A percentile compares a stretch with the other conserved stretches of the same genome.
These are phyloP conservation scores for Sextonia rubra DNA, from an alignment of 164 flowering plant genomes.

Conservation along the genomic window DNA sequence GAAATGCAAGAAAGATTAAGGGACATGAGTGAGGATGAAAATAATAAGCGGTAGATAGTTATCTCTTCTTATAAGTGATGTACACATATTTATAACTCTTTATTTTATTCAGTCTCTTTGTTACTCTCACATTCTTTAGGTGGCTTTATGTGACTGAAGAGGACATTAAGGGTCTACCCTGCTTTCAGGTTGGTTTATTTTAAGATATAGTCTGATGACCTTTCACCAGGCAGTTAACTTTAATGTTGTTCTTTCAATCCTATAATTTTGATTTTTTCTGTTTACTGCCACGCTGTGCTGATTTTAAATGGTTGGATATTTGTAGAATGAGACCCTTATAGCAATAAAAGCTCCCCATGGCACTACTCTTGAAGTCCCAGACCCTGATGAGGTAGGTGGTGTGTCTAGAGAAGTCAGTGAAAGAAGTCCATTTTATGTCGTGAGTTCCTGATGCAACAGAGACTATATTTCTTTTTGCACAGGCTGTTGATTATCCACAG, in stretches of 20 bases:
- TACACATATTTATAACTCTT: background rate
- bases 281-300: background rate
- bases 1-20: conserved; percentile 88
- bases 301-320: conserved; percentile 12
- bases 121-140: conserved; percentile 27
- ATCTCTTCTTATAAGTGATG: background rate
- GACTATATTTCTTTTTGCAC: conserved; percentile 6
- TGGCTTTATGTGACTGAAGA: conserved; percentile 96
- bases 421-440: background rate
- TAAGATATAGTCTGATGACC: conserved; percentile 3
- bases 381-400: conserved; percentile 87
- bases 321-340: conserved; percentile 83
- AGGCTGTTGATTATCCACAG: conserved; percentile 91
- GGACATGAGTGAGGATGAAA: conserved; percentile 84
- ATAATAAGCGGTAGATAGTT: conserved; percentile 57
- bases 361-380: conserved; percentile 94
- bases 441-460: conserved; percentile 1
- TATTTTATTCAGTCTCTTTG: background rate
- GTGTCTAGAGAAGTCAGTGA: background rate
- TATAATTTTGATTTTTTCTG: background rate
- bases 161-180: conserved; percentile 82
- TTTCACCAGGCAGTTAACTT: background rate
- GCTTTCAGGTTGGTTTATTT: conserved; percentile 66
- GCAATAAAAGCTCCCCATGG: conserved; percentile 99
- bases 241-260: background rate